Base-by-base conservation (phyloP, 2,329 filamentous ascomycete genomes). In the Nemania diffusa region DNA sequence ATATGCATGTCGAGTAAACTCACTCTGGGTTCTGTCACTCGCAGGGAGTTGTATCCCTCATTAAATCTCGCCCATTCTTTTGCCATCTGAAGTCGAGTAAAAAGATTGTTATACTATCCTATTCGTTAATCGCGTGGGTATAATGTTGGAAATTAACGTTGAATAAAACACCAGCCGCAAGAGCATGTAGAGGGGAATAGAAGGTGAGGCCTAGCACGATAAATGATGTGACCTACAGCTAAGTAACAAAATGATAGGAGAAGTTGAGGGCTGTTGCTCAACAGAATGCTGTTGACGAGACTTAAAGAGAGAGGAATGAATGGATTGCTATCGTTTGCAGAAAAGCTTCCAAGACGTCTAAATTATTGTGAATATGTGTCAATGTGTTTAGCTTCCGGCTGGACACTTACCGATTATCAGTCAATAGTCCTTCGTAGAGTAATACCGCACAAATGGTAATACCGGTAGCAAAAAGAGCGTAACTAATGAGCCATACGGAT, bases 11-110 rank as follows among this genome's bases (percentile, higher is more conserved):
- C 29, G 22, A 42, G 11, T 3, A 6, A 46, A 52, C 62, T 20
- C 48, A 69, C 70, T 20, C 68, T 70, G 0, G 78, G 79, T 26
- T 69, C 70, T 0, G 78, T 80, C 5, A 82, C 80, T 20, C 81
- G 74, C 0, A 83, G 69, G 0, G 75, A 64, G n/a, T 74, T 75
- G 34, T 73, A 75, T 6, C 68, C 24, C 0, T 50, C 22, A 2
- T 78, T 77, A 60, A 78, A 83, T 0, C 69, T 65, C 20, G 75
- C 76, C 78, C 80, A 86, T 72, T 87, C 85, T 1, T 74, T 62
- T 0, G 76, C 80, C 11, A 79, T 65, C 1, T 80, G 75, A 73
- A 85, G 82, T 13, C 74, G 73, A 0, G 84, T 87, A 52, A 80
- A 77, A 1, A 83, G 29, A 2, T 71, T 74, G 66, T 84, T 84